Conservation (phyloP, 1,284 basidiomycete genomes). For the Cryptococcus sp. region DNA sequence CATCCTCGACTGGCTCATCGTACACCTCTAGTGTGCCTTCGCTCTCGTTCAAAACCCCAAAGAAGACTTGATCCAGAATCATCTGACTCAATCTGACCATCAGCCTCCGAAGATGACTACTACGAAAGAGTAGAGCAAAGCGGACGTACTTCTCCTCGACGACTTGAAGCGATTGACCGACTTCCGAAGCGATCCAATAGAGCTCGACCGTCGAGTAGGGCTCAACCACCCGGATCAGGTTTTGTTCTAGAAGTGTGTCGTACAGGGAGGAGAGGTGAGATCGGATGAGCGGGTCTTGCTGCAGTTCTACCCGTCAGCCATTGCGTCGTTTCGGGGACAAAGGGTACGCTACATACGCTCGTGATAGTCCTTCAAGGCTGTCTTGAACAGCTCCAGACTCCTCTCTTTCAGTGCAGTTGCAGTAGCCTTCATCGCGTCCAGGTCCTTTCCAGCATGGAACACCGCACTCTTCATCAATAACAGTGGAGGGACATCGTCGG, state of each 20-base stretch:
- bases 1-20: constrained; percentile 76
- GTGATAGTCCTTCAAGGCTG: constrained; percentile 78
- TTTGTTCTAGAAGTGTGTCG: constrained; percentile 93
- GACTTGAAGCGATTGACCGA: constrained; percentile 82
- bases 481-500: constrained; percentile 85
- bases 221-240: constrained; percentile 88
- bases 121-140: too few species aligned
- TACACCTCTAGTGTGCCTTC: constrained; percentile 86
- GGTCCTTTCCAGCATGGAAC: constrained; percentile 72
- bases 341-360: constrained; percentile 57
- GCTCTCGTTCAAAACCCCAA: constrained; percentile 92
- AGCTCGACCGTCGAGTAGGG: constrained; percentile 92
- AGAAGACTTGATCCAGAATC: constrained; percentile 93
- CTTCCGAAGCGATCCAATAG: constrained; percentile 77
- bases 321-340: background rate
- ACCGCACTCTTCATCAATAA: constrained; percentile 79
- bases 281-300: constrained; percentile 87
- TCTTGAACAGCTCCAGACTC: constrained; percentile 83
- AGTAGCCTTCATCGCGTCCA: constrained; percentile 92
- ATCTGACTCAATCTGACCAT: constrained; percentile 69
- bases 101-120: too few species aligned
- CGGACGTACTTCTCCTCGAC: constrained; percentile 88
- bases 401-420: constrained; percentile 89
- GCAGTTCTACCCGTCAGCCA: constrained; percentile 63
- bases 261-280: constrained; percentile 89